phyloP scores from a whole-genome alignment of 805 yeast genomes.

The Tetrapisispora taiwanensis region DNA sequence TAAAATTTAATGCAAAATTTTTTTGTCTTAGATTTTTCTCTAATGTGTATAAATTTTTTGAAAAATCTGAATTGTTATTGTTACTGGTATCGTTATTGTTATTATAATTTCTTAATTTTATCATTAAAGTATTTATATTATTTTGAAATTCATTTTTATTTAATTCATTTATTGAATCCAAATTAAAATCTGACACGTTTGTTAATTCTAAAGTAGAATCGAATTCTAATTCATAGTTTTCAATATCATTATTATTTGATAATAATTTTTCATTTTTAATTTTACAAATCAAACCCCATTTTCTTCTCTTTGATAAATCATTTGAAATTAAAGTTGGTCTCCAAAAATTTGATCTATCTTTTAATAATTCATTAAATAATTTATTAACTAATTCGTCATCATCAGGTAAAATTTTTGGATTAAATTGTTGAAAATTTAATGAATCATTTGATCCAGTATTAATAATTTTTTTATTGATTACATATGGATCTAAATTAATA shows the following conservation, averaged over 20 bases:
- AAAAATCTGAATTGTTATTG: slow-evolving; percentile 1
- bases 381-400: slow-evolving; percentile 13
- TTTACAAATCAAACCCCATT: slow-evolving; percentile 25
- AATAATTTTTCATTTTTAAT: slow-evolving; percentile 7
- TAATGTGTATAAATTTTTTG: slow-evolving; percentile 16
- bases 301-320: slow-evolving; percentile 17
- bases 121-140: neutral
- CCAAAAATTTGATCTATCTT: slow-evolving; percentile 22
- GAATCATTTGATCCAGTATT: neutral
- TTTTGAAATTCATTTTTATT: neutral
- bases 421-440: neutral
- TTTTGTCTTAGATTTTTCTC: slow-evolving; percentile 21
- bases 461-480: neutral
- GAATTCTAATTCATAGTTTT: neutral
- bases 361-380: slow-evolving; percentile 14
- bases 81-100: neutral
- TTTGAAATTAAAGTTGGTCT: slow-evolving; percentile 19
- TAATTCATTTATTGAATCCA: neutral
- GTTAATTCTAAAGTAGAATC: neutral
- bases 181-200: neutral
- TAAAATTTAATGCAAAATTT: slow-evolving; percentile 10
- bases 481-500: neutral
- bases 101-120: neutral
- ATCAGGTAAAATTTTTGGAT: slow-evolving; percentile 12
- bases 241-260: neutral